phyloP scores from a whole-genome alignment of 2,329 filamentous ascomycete species.

The Xylogone sp. region DNA sequence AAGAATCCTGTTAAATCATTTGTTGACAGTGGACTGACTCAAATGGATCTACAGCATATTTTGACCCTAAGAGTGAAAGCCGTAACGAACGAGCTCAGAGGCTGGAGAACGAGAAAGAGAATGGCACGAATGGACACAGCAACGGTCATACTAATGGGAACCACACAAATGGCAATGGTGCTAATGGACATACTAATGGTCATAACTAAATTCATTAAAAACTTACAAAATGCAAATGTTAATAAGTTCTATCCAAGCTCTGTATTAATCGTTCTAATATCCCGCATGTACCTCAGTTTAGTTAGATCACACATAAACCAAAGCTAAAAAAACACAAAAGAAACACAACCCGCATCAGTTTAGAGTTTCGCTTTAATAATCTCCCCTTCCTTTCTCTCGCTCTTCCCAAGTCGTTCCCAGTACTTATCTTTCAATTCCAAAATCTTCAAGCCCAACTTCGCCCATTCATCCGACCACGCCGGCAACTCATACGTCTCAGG shows the following conservation, averaged over 20 bases:
- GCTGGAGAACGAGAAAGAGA: neutral
- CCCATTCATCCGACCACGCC: slow-evolving; percentile 6
- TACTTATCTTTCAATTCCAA: slow-evolving; percentile 3
- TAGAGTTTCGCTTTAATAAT: neutral
- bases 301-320: too few relatives aligned
- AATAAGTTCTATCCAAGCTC: neutral
- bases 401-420: neutral
- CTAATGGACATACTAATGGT: neutral
- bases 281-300: too few relatives aligned
- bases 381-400: neutral
- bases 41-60: slow-evolving; percentile 12
- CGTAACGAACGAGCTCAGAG: slow-evolving; percentile 14
- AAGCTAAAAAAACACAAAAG: neutral
- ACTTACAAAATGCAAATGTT: neutral
- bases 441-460: neutral
- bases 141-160: neutral
- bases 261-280: neutral
- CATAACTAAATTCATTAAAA: neutral
- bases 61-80: slow-evolving; percentile 20
- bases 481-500: slow-evolving; percentile 19
- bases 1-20: slow-evolving; percentile 5
- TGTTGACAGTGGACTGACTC: slow-evolving; percentile 1
- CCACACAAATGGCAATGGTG: neutral
- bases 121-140: neutral
- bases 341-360: too few relatives aligned